Evolutionary conservation across 2,329 filamentous ascomycete genomes (phyloP).

Genomic region (Apiospora aurea): DNA sequence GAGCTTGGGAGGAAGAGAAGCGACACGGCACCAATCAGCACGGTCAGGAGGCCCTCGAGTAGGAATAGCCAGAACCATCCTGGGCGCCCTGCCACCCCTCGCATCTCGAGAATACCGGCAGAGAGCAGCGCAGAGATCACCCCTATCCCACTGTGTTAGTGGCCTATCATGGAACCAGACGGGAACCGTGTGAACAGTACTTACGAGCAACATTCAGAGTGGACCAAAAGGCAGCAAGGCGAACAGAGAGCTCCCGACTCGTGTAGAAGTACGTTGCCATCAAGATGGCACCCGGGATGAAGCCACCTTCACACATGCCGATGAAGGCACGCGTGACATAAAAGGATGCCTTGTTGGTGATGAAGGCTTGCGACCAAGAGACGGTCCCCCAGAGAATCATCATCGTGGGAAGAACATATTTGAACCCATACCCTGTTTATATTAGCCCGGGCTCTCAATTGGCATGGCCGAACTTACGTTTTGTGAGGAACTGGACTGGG

Average conservation of each 20-base stretch:
- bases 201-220: constrained; percentile 42
- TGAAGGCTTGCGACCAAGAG: constrained; percentile 52
- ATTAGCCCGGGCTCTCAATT: background rate
- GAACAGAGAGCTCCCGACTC: constrained; percentile 31
- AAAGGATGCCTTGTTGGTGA: constrained; percentile 50
- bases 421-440: constrained; percentile 49
- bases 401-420: constrained; percentile 60
- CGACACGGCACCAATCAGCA: constrained; percentile 60
- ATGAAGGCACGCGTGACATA: constrained; percentile 50
- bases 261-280: constrained; percentile 71
- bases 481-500: constrained; percentile 55
- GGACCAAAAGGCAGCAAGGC: constrained; percentile 25
- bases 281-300: constrained; percentile 64
- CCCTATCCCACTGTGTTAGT: constrained; percentile 51
- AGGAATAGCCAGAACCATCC: constrained; percentile 60
- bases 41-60: constrained; percentile 62
- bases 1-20: constrained; percentile 68
- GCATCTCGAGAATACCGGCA: constrained; percentile 46
- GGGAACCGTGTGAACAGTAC: constrained; percentile 36
- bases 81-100: constrained; percentile 45
- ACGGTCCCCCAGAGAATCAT: constrained; percentile 58
- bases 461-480: constrained; percentile 44
- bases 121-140: constrained; percentile 55
- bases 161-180: constrained; percentile 45
- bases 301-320: constrained; percentile 56